phyloP scores from a whole-genome alignment of 768 basidiomycete species.

The Lentinula raphanica region DNA sequence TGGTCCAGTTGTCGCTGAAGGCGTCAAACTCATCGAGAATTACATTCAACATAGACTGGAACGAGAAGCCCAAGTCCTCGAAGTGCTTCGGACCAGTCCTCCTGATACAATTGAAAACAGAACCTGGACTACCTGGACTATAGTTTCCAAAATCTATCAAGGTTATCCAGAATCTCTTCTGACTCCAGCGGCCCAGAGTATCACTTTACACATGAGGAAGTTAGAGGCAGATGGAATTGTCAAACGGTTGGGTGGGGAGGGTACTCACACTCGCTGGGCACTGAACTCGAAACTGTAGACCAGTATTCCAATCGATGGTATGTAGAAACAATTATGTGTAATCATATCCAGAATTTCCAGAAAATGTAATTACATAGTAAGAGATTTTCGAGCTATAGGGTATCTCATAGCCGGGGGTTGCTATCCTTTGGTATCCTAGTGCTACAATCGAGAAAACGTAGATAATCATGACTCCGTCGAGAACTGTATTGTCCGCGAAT shows the following conservation, averaged over 20 bases:
- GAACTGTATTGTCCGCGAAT: background rate
- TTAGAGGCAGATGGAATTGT: slow-evolving; percentile 62
- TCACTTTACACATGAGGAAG: slow-evolving; percentile 71
- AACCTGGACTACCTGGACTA: slow-evolving; percentile 58
- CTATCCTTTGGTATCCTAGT: background rate
- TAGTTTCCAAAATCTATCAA: slow-evolving; percentile 65
- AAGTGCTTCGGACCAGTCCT: slow-evolving; percentile 34
- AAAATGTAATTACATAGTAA: background rate
- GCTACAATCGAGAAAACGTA: too few relatives aligned
- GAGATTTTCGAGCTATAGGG: background rate
- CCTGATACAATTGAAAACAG: slow-evolving; percentile 14
- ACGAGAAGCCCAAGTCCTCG: slow-evolving; percentile 74
- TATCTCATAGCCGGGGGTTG: background rate
- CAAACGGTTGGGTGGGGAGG: slow-evolving; percentile 44
- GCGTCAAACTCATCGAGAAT: slow-evolving; percentile 50
- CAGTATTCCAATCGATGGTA: too few relatives aligned
- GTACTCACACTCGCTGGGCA: slow-evolving; percentile 45
- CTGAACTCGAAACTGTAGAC: slow-evolving; percentile 2
- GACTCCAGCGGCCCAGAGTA: slow-evolving; percentile 64
- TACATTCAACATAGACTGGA: slow-evolving; percentile 82
- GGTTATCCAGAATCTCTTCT: slow-evolving; percentile 67
- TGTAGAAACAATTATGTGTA: too few relatives aligned
- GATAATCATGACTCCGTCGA: too few relatives aligned
- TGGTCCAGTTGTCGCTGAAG: slow-evolving; percentile 70
- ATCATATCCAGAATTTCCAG: too few relatives aligned